Evolutionary conservation across 345 rosid species (phyloP), one percentile per base, ranked within the genome.

Genomic region (Eucalyptus viminalis): DNA sequence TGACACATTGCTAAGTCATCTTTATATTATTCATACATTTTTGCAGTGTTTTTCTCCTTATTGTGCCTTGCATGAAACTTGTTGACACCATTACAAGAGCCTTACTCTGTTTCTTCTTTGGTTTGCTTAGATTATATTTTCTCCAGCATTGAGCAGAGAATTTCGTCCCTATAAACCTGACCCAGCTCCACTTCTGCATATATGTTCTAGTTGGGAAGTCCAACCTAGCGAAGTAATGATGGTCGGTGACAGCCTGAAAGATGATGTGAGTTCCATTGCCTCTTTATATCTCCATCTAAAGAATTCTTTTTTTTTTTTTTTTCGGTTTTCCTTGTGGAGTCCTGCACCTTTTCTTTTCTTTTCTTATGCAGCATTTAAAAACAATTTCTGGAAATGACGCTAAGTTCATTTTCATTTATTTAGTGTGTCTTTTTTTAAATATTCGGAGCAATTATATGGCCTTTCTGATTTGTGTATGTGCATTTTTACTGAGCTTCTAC

Each of bases 241-340:
- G 99, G 93, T 97, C 83, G 99, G 99, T 21, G 99, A 97, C 91
- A 97, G 99, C 93, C 97, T 97, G 72, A 97, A 95, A 92, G 99
- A 97, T 94, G 99, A 97, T 92, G 99, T 95, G 88, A 93, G 98
- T 91, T 25, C 44, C 50, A 5, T 43, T 51, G n/a, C 19, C 50
- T 88, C 31, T 27, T 80, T 29, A 29, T 29, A 65, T 83, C 85
- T 29, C 15, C 47, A 76, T 40, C 83, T 76, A 40, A 37, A 62
- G 43, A 9, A 50, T 40, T 50, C 25, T 51, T 14, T 49, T n/a
- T 53, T 58, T 47, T 49, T 49, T 83, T 37, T 80, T 67, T 47
- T 49, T 5, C 2, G 34, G 7, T 21, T 53, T 53, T 53, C 27
- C 83, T 21, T 76, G 7, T 34, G 27, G 83, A 11, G 83, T 89